A percentile compares a stretch with the other conserved stretches of the same genome.
Conservation (phyloP, 441 rosid species). For the Sinapis alba region DNA sequence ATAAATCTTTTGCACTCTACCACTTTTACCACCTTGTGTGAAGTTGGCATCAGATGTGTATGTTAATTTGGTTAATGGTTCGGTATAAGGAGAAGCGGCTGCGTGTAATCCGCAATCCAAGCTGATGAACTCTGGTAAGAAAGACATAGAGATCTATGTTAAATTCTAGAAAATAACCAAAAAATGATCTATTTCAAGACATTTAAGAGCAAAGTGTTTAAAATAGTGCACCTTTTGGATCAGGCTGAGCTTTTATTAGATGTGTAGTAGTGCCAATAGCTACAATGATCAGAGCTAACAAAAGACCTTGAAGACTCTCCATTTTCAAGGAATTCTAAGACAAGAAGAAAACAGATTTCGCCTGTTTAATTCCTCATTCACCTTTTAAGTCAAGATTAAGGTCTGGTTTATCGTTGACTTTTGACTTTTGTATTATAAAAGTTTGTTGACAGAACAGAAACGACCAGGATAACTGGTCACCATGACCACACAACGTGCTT, state of each 20-base stretch:
- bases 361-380: not conserved
- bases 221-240: slow-evolving; percentile 27
- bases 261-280: not conserved
- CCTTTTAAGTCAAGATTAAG: slow-evolving; percentile 31
- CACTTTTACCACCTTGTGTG: slow-evolving; percentile 31
- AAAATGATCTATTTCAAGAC: not conserved
- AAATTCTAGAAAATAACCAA: not conserved
- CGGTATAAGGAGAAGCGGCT: slow-evolving; percentile 16
- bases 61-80: slow-evolving; percentile 19
- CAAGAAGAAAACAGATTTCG: slow-evolving; percentile 21
- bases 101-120: slow-evolving; percentile 33
- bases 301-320: slow-evolving; percentile 15
- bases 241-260: slow-evolving; percentile 26
- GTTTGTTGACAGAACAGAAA: slow-evolving; percentile 15
- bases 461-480: not conserved
- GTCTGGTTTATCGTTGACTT: slow-evolving; percentile 10
- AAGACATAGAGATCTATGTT: not conserved
- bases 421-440: slow-evolving; percentile 13
- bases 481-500: slow-evolving; percentile 19
- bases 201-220: not conserved
- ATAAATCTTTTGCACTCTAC: slow-evolving; percentile 26
- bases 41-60: slow-evolving; percentile 26
- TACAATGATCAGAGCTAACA: slow-evolving; percentile 14
- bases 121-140: slow-evolving; percentile 30
- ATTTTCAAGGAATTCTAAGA: not conserved